Base-by-base conservation (phyloP, 345 rosid species). In the Rubroshorea leprosula region DNA sequence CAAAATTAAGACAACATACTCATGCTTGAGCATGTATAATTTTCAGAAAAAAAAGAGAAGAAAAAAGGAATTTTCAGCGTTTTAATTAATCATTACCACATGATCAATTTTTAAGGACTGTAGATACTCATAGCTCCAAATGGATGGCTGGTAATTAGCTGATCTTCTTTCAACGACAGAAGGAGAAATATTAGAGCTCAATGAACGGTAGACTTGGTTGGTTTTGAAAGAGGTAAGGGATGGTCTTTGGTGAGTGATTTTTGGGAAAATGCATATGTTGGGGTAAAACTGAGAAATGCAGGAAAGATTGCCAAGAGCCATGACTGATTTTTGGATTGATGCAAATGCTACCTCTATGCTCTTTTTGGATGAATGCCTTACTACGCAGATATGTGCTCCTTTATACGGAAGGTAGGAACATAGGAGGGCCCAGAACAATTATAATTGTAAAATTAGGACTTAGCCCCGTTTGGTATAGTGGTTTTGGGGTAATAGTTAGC, bases 91-190 rank as follows among this genome's bases (percentile, higher is more conserved):
- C 45, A 14, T 44, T 21, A 31, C 45, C 14, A 5, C 4, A 2
- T 51, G 31, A 15, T 51, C 35, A 24, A 1, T 4, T 8, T 14
- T 51, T 10, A 51, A n/a, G 5, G 55, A 51, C 35, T 51, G 31
- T 18, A 51, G 10, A 25, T 23, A 25, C 31, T 51, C 35, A 5
- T 51, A 25, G 35, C 55, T 51, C 55, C 55, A 51, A 14, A 16
- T 2, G 31, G 31, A 23, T 23, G 55, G 35, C 18, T 51, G 16
- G 55, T 51, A 51, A 51, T 51, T 51, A 16, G 55, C 55, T 4
- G 55, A 49, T 9, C 27, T 45, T 6, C 49, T 45, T 45, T 17
- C 20, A 31, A 11, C 6, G 5, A 31, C 49, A 15, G 49, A 45
- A 7, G 5, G 20, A 45, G 18, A 16, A 13, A 45, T 14, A 4